Evolutionary conservation across 768 basidiomycete species (phyloP).

Genomic region (Leccinum aurantiacum): DNA sequence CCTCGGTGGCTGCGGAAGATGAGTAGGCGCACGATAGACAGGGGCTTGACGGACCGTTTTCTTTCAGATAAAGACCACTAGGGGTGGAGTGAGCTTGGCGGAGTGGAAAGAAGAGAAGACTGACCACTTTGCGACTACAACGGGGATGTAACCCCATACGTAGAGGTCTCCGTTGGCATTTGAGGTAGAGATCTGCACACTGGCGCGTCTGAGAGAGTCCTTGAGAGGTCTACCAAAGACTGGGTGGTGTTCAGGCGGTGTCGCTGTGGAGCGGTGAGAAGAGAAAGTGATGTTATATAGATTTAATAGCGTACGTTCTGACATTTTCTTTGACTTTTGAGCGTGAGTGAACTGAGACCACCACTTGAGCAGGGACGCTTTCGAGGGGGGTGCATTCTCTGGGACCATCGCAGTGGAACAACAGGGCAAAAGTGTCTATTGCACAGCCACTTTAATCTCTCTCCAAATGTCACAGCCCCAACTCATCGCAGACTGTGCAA

Average conservation of each 20-base stretch:
- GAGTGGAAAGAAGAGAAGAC: slow-evolving; percentile 22
- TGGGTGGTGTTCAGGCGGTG: slow-evolving; percentile 41
- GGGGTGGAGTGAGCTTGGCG: slow-evolving; percentile 6
- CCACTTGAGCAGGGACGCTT: slow-evolving; percentile 73
- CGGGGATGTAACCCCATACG: slow-evolving; percentile 93
- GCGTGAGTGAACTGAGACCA: slow-evolving; percentile 74
- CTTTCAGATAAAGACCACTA: slow-evolving; percentile 92
- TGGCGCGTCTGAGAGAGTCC: slow-evolving; percentile 83
- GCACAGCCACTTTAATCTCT: slow-evolving; percentile 23
- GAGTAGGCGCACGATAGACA: background rate
- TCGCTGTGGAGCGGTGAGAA: slow-evolving; percentile 11
- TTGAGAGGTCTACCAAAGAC: slow-evolving; percentile 87
- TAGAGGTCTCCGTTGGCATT: slow-evolving; percentile 79
- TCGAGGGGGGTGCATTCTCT: slow-evolving; percentile 42
- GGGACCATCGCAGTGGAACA: slow-evolving; percentile 26
- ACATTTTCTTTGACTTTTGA: slow-evolving; percentile 61
- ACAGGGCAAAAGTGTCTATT: background rate
- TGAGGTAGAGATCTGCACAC: slow-evolving; percentile 91
- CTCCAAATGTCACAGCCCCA: background rate
- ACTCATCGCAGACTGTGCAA: background rate
- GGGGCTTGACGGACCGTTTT: slow-evolving; percentile 60
- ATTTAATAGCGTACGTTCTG: slow-evolving; percentile 29
- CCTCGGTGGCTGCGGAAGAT: slow-evolving; percentile 68
- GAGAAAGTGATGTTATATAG: slow-evolving; percentile 36
- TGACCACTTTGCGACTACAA: slow-evolving; percentile 96